Evolutionary conservation across 1,284 basidiomycete species (phyloP), one percentile per base, ranked within the genome.

Genomic region (Bjerkandera adusta): DNA sequence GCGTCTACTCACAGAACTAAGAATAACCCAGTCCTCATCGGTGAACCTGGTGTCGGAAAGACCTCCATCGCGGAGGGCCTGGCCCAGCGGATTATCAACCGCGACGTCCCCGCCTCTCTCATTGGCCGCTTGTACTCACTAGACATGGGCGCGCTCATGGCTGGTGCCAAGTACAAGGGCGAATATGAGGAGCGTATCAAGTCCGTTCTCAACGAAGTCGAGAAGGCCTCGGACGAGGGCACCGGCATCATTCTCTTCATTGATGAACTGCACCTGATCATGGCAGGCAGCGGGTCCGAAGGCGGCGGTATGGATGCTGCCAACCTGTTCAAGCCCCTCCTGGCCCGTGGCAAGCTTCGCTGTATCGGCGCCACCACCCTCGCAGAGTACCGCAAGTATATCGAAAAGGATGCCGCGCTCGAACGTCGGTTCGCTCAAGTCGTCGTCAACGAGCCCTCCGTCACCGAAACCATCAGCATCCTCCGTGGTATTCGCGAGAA

Each of bases 181-280:
- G 93, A 98, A 70, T 99, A 95, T 68, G 96, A 99, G 69, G 96
- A 99, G 65, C 88, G 96, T 39, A 84, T 98, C 69, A 98, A 97
- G 69, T 75, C 87, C 11, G 92, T 98, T 49, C 72, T 98, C 42
- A 83, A 83, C 65, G 97, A 99, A 68, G 86, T 98, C 52, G 96
- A 98, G 68, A 95, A 97, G 68, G 83, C 90, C 3, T 75, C 85
- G 0, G 84, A 93, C 46, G 81, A 92, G 38, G 93, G 91, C 35
- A 81, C 73, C 3, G 85, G 87, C 20, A 82, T 97, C 60, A 93
- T 98, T 55, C 80, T 99, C 30, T 98, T 98, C 73, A 86, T 98
- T 58, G 95, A 99, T 61, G 96, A 98, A 64, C 73, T 94, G 15
- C 92, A 96, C 61, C 80, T 94, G 34, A 87, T 97, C 67, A 93